Evolutionary conservation across 331 rosid genomes (phyloP), one percentile per base, ranked within the genome.

Genomic region (Telfairia occidentalis): DNA sequence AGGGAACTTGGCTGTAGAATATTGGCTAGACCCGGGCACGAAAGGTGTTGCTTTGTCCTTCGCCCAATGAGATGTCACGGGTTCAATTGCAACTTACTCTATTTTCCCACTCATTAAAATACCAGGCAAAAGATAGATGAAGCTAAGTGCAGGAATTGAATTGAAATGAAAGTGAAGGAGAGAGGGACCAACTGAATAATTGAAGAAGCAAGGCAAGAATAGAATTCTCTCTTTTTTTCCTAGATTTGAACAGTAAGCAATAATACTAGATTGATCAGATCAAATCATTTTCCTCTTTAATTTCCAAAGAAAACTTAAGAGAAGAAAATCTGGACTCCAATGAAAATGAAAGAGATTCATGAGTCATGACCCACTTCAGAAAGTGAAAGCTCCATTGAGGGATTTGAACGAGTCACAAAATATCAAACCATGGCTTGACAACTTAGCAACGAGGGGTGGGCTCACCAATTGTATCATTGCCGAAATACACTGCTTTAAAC

Each of bases 331-430:
- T 13, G 3, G 58, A 18, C 21, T 28, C 16, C 40, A 70, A 28
- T 46, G 72, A 40, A 70, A 70, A 12, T 16, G 75, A 70, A 13
- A 45, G 58, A 46, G 40, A 70, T 67, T 42, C 35, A 66, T 38
- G 50, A 66, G 32, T 66, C 37, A 42, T 69, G 74, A 42, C 74
- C 40, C 75, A 70, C 75, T 70, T 28, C 38, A 16, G 58, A 70
- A 7, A 46, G 55, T 45, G 75, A 70, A 28, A 70, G 42, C 23
- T 45, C 42, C 23, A 16, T 28, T 49, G 40, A 7, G 24, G 57
- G 58, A 24, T 42, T 66, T 40, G 35, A 66, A 65, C 30, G 0
- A 26, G 5, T 9, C 58, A 70, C 75, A 70, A 46, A 70, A 70
- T 70, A 70, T 70, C 75, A 45, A 70, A 45, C 55, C 7, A n/a